Evolutionary conservation across 306 rosid genomes (phyloP).

Genomic region (Glycine latifolia): DNA sequence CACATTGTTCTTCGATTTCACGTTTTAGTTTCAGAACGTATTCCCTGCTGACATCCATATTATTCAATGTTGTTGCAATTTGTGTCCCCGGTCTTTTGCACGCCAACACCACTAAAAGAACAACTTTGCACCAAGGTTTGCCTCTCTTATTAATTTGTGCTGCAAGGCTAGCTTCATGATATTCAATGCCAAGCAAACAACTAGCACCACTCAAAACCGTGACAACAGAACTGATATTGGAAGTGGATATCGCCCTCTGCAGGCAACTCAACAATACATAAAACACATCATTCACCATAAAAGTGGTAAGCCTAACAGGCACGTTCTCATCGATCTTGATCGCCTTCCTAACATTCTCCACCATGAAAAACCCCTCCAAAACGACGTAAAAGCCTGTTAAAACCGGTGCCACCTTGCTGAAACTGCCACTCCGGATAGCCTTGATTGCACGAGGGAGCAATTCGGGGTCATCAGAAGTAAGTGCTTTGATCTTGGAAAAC

Average conservation of each 20-base stretch:
- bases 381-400: conserved; percentile 88
- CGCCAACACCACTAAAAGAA: conserved; percentile 90
- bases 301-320: conserved; percentile 88
- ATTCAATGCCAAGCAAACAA: conserved; percentile 85
- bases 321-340: conserved; percentile 84
- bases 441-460: conserved; percentile 88
- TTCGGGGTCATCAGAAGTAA: conserved; percentile 85
- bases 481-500: conserved; percentile 83
- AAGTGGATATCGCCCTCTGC: conserved; percentile 84
- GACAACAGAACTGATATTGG: conserved; percentile 86
- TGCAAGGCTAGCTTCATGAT: conserved; percentile 88
- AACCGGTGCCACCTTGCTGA: conserved; percentile 89
- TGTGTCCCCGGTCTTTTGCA: conserved; percentile 85
- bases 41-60: conserved; percentile 89
- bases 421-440: conserved; percentile 85
- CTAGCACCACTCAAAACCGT: conserved; percentile 89
- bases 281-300: conserved; percentile 96
- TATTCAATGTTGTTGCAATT: conserved; percentile 87
- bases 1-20: conserved; percentile 92
- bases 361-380: conserved; percentile 98
- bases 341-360: conserved; percentile 95
- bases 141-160: conserved; percentile 76
- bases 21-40: conserved; percentile 89
- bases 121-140: conserved; percentile 91
- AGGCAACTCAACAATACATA: conserved; percentile 92